Base-by-base conservation (phyloP, 345 rosid species). In the Excoecaria agallocha region DNA sequence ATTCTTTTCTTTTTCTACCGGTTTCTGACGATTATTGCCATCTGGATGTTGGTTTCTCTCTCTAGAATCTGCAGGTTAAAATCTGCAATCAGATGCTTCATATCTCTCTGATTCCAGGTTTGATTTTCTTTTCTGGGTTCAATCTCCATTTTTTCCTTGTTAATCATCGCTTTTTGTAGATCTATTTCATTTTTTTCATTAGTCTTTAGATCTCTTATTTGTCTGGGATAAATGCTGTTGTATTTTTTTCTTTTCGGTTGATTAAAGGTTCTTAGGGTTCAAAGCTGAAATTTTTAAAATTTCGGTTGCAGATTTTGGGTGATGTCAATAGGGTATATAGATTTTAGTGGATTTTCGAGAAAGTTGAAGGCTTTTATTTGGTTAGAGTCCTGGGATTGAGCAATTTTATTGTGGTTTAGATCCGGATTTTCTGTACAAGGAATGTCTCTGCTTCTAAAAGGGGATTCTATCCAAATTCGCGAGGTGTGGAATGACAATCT, bases 401-500 rank as follows among this genome's bases (percentile, higher is more conserved):
- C 30, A 12, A 10, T 7, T 37, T 38, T 10, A 41, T 35, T 22
- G 38, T 6, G 17, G 57, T 50, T 30, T 66, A 6, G 57, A 37
- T 66, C 52, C 5, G 20, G 39, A 8, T 54, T 57, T 66, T 43
- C 16, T 38, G 65, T 63, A 55, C 30, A n/a, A 60, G 70, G 65
- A 66, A 93, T 89, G 94, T 85, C 93, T 63, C 74, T 83, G 79
- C 76, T 88, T 81, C 80, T 77, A 0, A 85, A 83, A 12, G 84
- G 86, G 67, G 93, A 88, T 74, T 84, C 86, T 37, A 80, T 87
- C 67, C 80, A 74, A 22, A 92, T 90, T 81, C 86, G 93, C 30
- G 91, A 92, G 77, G 97, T 90, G 19, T 91, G 93, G 95, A 74
- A 69, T 69, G 82, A 86, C 43, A 90, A 90, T 75, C 84, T 92